Evolutionary conservation across 371 early-diverging fungal species (phyloP).

Genomic region (Mortierella polycephala): DNA sequence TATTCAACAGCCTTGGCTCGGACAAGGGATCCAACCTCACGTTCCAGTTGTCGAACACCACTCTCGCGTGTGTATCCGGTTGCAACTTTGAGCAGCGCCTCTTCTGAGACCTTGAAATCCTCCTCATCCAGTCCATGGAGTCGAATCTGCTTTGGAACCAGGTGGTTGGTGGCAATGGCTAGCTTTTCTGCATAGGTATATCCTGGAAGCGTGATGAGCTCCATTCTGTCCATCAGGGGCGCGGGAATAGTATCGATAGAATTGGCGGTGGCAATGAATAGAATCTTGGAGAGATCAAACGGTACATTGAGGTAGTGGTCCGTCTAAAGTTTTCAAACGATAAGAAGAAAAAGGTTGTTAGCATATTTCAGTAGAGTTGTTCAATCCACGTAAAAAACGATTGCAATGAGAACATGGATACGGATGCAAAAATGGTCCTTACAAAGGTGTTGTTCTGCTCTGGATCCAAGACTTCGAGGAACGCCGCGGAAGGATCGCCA

Average conservation of each 20-base stretch:
- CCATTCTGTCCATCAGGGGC: conserved; percentile 90
- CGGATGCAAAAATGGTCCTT: too few species aligned
- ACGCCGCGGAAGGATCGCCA: conserved; percentile 87
- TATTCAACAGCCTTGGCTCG: conserved; percentile 79
- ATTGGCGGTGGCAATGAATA: conserved; percentile 93
- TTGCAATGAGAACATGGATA: too few species aligned
- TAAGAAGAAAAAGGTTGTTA: background rate
- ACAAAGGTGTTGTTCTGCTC: conserved; percentile 84
- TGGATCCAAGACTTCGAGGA: conserved; percentile 90
- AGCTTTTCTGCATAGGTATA: conserved; percentile 89
- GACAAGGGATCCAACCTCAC: conserved; percentile 80
- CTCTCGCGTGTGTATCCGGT: conserved; percentile 88
- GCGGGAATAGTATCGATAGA: conserved; percentile 80
- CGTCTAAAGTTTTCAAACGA: conserved; percentile 30
- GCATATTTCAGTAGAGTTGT: background rate
- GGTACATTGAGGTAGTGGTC: conserved; percentile 90
- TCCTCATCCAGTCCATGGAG: conserved; percentile 70
- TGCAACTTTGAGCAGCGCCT: conserved; percentile 69
- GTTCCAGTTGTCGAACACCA: conserved; percentile 85
- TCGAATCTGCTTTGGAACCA: conserved; percentile 74
- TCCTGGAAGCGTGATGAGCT: conserved; percentile 82
- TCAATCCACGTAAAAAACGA: too few species aligned
- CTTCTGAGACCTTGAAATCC: conserved; percentile 65
- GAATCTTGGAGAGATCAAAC: conserved; percentile 84
- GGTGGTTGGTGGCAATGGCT: conserved; percentile 50